Conservation (phyloP, 2,329 filamentous ascomycete species). For the Colletotrichum filicis region DNA sequence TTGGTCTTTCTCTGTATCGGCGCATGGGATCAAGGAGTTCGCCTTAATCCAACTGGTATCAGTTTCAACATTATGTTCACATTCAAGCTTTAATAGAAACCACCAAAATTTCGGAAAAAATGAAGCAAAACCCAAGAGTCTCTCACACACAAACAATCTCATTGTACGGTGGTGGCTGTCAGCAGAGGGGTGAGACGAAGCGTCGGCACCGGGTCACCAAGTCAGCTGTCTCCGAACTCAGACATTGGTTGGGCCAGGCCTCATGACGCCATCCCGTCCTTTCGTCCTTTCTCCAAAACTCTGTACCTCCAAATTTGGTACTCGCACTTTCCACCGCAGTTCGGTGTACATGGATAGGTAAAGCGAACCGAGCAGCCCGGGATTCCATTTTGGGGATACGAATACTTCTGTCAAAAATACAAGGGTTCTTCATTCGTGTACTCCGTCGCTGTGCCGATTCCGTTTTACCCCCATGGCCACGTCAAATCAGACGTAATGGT, state of each 20-base stretch:
- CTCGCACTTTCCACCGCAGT: not conserved
- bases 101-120: too few relatives aligned
- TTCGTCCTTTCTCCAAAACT: not conserved
- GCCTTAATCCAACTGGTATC: too few relatives aligned
- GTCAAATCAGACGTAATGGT: not conserved
- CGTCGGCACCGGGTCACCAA: conserved; percentile 9
- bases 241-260: conserved; percentile 11
- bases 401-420: not conserved
- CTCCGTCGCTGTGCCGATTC: too few relatives aligned
- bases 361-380: not conserved
- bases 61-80: too few relatives aligned
- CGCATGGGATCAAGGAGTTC: too few relatives aligned
- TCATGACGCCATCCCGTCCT: conserved; percentile 11
- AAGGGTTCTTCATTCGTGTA: not conserved
- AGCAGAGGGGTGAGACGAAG: not conserved
- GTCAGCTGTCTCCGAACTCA: conserved; percentile 16
- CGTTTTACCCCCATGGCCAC: not conserved
- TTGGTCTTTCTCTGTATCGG: too few relatives aligned
- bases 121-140: too few relatives aligned
- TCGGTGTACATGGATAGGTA: too few relatives aligned
- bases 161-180: not conserved
- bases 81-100: too few relatives aligned
- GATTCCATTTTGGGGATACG: not conserved
- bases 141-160: not conserved
- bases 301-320: not conserved